Percentiles rank a stretch among this genome's conserved stretches.
Conservation (phyloP, 2,329 filamentous ascomycete species). For the Teratosphaeria destructans region DNA sequence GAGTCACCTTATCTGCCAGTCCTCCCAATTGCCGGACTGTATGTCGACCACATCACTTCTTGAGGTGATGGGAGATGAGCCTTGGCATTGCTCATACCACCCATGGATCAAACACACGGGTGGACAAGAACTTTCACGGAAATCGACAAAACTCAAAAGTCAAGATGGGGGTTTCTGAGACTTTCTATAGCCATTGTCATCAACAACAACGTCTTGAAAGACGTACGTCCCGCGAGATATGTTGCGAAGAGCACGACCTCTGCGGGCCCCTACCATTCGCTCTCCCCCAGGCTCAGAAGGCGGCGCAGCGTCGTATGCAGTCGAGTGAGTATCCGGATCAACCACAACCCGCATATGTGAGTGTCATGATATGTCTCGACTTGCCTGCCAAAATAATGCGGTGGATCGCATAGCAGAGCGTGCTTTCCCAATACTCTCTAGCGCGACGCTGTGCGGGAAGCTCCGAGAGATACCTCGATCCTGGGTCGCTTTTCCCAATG, state of each 20-base stretch:
- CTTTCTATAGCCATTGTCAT: not conserved
- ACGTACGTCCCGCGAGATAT: not conserved
- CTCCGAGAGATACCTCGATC: not conserved
- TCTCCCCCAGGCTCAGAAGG: not conserved
- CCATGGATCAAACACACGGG: too few relatives aligned
- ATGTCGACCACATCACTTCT: not conserved
- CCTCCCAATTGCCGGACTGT: not conserved
- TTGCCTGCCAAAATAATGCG: not conserved
- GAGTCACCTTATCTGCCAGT: not conserved
- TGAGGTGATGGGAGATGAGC: not conserved
- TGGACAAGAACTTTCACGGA: not conserved
- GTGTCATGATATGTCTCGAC: not conserved
- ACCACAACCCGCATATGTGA: not conserved
- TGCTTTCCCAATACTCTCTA: not conserved
- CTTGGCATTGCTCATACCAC: too few relatives aligned
- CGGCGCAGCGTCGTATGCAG: not conserved
- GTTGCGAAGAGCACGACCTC: not conserved
- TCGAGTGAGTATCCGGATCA: not conserved
- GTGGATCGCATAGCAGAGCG: not conserved
- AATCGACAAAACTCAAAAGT: not conserved
- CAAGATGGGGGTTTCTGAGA: not conserved
- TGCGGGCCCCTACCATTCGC: too few relatives aligned
- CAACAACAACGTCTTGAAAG: not conserved
- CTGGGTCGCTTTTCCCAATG: not conserved
- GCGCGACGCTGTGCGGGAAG: not conserved